Evolutionary conservation across 2,329 filamentous ascomycete species (phyloP).

Genomic region (Penicillium sp.): DNA sequence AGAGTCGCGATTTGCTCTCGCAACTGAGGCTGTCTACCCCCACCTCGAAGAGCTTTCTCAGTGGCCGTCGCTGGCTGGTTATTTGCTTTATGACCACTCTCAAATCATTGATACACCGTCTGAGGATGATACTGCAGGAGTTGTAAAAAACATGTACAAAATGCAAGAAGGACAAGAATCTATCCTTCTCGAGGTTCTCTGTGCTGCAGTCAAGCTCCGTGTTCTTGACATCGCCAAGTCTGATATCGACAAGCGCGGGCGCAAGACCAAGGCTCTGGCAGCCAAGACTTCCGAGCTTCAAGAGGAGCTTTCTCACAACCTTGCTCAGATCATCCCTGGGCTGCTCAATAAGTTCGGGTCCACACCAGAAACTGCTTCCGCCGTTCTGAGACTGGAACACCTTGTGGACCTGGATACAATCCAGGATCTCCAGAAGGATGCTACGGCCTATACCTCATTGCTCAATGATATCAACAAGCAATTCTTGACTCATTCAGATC

Average conservation of each 20-base stretch:
- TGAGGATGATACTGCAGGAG: constrained; percentile 58
- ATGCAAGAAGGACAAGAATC: constrained; percentile 75
- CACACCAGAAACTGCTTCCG: constrained; percentile 78
- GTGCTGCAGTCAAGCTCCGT: constrained; percentile 73
- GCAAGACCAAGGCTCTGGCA: constrained; percentile 58
- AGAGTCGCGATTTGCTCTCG: constrained; percentile 81
- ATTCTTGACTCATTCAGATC: constrained; percentile 88
- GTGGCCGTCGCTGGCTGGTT: constrained; percentile 87
- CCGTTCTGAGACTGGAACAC: constrained; percentile 81
- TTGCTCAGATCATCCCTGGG: constrained; percentile 76
- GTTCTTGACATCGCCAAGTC: constrained; percentile 66
- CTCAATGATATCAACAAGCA: constrained; percentile 92
- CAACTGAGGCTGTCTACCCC: constrained; percentile 81
- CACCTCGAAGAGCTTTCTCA: constrained; percentile 75
- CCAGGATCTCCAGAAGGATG: constrained; percentile 82
- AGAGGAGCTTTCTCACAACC: constrained; percentile 72
- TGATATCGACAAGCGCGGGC: constrained; percentile 53
- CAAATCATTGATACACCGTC: constrained; percentile 54
- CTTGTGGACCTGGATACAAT: constrained; percentile 84
- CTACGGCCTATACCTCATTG: constrained; percentile 73
- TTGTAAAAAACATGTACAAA: constrained; percentile 69
- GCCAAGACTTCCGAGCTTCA: constrained; percentile 66
- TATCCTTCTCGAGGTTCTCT: constrained; percentile 82
- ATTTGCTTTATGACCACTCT: constrained; percentile 89
- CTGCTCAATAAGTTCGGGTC: constrained; percentile 92